These are phyloP conservation scores for Leptographium galeiforme DNA, from an alignment of 2,329 filamentous ascomycete species.

Conservation along the genomic window DNA sequence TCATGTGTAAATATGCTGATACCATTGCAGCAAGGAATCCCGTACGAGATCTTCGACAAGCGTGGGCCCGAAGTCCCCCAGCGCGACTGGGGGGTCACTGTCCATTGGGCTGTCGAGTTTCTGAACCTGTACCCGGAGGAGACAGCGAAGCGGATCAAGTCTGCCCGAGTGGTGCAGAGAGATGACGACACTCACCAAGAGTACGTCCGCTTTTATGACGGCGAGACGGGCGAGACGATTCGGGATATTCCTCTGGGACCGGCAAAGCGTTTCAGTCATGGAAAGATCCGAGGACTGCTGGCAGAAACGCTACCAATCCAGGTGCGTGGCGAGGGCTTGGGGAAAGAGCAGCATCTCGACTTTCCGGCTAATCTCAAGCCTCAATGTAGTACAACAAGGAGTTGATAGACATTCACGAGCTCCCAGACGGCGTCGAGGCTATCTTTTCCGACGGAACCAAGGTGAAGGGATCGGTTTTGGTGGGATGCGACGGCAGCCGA, in stretches of 20 bases:
- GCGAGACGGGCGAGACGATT: background rate
- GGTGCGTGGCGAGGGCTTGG: background rate
- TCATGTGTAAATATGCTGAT: background rate
- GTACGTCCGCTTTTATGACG: constrained; percentile 2
- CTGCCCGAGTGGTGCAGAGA: constrained; percentile 1
- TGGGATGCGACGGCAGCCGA: constrained; percentile 3
- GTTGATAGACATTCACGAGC: background rate
- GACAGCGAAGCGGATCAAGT: background rate
- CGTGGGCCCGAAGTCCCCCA: constrained; percentile 1
- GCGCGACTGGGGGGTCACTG: constrained; percentile 3
- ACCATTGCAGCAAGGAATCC: background rate
- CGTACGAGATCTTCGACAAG: constrained; percentile 3
- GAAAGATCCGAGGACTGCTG: constrained; percentile 1
- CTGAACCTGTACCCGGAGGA: constrained; percentile 1
- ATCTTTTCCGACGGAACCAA: constrained; percentile 1
- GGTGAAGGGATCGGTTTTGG: background rate
- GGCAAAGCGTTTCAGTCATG: constrained; percentile 4
- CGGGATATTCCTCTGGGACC: constrained; percentile 3
- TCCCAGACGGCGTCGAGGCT: constrained; percentile 1
- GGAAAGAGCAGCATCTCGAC: background rate
- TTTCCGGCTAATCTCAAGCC: background rate
- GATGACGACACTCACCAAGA: constrained; percentile 1
- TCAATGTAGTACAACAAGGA: constrained; percentile 1
- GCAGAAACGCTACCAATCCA: constrained; percentile 2
- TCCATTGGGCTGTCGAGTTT: constrained; percentile 2